phyloP scores from a whole-genome alignment of 2,329 filamentous ascomycete genomes.

The Aspergillus sp. region DNA sequence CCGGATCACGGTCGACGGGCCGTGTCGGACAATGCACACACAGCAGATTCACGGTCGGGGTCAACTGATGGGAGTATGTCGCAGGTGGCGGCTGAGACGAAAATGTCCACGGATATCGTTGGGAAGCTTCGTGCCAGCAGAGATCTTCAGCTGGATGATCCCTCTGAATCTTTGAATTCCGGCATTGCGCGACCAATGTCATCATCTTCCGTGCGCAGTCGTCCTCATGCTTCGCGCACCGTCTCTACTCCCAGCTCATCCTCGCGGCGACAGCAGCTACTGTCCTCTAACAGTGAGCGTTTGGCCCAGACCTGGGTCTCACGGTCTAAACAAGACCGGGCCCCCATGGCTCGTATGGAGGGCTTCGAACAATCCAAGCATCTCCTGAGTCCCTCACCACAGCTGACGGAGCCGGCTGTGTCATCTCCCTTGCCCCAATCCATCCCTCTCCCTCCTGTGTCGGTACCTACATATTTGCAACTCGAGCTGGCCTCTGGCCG shows the following conservation, averaged over 20 bases:
- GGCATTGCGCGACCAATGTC: constrained; percentile 8
- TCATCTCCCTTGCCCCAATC: constrained; percentile 44
- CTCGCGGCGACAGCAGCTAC: constrained; percentile 20
- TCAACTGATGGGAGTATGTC: constrained; percentile 8
- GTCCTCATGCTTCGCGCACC: constrained; percentile 24
- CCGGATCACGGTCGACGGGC: constrained; percentile 14
- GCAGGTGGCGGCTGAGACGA: constrained; percentile 22
- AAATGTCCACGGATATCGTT: constrained; percentile 10
- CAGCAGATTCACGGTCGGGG: constrained; percentile 5
- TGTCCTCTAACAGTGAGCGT: constrained; percentile 23
- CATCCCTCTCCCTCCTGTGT: constrained; percentile 54
- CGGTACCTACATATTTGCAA: constrained; percentile 58
- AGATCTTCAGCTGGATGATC: constrained; percentile 19
- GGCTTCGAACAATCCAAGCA: constrained; percentile 21
- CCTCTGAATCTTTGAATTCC: constrained; percentile 14
- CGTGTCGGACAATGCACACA: constrained; percentile 14
- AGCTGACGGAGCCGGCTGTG: constrained; percentile 23
- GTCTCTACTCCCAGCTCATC: constrained; percentile 28
- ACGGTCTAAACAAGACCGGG: constrained; percentile 26
- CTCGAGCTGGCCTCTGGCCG: constrained; percentile 54
- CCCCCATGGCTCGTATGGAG: constrained; percentile 21
- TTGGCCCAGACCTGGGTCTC: constrained; percentile 26
- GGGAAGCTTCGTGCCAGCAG: constrained; percentile 17
- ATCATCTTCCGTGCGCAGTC: constrained; percentile 20
- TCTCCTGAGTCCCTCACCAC: constrained; percentile 17